Percentiles rank a stretch among this genome's conserved stretches.
Conservation (phyloP, 2,329 filamentous ascomycete species). For the Pseudogymnoascus sp. region DNA sequence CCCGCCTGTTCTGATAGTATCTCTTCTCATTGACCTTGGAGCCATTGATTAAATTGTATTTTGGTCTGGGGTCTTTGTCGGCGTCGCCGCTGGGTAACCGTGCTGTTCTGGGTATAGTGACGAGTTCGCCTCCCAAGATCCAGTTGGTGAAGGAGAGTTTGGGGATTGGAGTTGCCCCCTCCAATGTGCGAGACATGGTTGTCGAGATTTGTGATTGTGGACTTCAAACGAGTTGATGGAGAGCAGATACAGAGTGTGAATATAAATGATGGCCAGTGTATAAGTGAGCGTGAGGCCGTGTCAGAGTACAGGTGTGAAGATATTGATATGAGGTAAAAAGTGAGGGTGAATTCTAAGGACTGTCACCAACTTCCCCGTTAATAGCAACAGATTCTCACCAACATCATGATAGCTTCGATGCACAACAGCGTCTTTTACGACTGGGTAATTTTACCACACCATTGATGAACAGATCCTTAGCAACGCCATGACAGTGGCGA, state of each 20-base stretch:
- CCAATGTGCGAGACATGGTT: neutral
- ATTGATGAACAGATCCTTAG: no score
- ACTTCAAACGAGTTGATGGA: neutral
- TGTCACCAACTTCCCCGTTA: neutral
- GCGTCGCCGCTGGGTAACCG: neutral
- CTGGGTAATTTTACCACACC: no score
- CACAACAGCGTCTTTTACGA: no score
- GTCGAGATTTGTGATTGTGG: neutral
- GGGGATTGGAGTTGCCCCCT: neutral
- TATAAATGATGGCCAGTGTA: neutral
- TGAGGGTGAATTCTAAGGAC: neutral
- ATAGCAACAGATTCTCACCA: neutral
- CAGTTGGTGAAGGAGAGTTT: conserved; percentile 26
- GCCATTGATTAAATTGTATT: neutral
- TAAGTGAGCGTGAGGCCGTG: neutral
- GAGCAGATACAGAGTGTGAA: neutral
- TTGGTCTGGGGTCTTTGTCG: neutral
- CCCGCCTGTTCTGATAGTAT: neutral
- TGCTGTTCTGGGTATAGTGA: neutral
- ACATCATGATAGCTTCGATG: no score
- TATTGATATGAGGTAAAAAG: neutral
- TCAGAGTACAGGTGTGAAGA: neutral
- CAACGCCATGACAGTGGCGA: no score
- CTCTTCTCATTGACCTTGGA: neutral
- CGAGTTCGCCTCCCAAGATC: conserved; percentile 23